Evolutionary conservation across 371 early-diverging fungal species (phyloP), one percentile per base, ranked within the genome.

Genomic region (Catenaria anguillulae): DNA sequence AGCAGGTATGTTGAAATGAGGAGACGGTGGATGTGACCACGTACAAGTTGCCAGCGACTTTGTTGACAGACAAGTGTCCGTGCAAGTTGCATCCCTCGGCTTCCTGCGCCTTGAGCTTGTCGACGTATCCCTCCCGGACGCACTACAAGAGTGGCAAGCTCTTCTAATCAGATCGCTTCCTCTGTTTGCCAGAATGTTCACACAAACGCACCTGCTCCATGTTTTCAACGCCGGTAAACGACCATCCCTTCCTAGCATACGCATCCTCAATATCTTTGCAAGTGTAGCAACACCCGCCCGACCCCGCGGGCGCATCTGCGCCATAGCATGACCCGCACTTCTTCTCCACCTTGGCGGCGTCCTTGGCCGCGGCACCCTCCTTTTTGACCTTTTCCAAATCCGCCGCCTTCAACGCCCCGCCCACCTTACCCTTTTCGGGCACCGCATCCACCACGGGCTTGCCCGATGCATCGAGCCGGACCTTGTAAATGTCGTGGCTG

Each of bases 271-370:
- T 92, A 21, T 89, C 92, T 40, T 89, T 89, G 70, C 98, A 97
- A 0, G 91, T 88, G 68, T 93, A 89, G 73, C 98, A 96, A 77
- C 98, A 97, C n/a, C 87, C 86, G 62, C 17, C 17, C 5, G 75
- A 77, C n/a, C n/a, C n/a, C n/a, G 67, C 75, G 0, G 88, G 78
- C 24, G 62, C 63, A 3, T 60, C 61, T 2, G 85, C 93, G 45
- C 92, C 92, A 66, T 89, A 96, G 71, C 97, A 95, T 62, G 78
- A 76, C 5, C 98, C 94, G 70, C 97, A 95, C 67, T 88, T 82
- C 55, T 74, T 67, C 31, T 82, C 71, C 37, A 74, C 79, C 12
- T 67, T 64, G 36, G 55, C n/a, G 55, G 56, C 52, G 33, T 31
- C 56, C 36, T 23, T 40, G 40, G 40, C 17, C n/a, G n/a, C n/a